Evolutionary conservation across 1,284 basidiomycete genomes (phyloP).

Genomic region (Stygiomarasmius scandens): DNA sequence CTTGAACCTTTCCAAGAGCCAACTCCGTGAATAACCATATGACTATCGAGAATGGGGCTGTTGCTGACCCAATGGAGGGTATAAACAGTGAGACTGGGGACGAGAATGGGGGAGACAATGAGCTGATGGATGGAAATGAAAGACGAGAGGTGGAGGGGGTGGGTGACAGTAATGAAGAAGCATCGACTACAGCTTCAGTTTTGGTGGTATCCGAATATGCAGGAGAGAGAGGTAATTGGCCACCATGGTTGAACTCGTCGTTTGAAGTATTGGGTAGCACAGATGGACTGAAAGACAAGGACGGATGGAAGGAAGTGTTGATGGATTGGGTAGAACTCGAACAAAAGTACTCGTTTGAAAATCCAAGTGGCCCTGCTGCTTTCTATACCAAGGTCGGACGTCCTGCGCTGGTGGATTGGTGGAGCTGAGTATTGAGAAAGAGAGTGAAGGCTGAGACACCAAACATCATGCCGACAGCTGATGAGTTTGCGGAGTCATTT

Average conservation of each 20-base stretch:
- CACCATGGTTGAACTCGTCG: neutral
- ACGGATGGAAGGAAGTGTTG: neutral
- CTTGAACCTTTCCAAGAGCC: too few species aligned
- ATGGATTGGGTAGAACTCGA: neutral
- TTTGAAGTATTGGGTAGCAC: neutral
- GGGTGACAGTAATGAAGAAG: too few species aligned
- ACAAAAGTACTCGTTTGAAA: neutral
- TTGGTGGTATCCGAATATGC: neutral
- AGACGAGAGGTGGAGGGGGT: too few species aligned
- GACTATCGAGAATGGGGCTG: too few species aligned
- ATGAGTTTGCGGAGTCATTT: neutral
- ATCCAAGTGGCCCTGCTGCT: neutral
- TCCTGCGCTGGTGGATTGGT: neutral
- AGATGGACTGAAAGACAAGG: neutral
- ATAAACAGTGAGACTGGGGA: too few species aligned
- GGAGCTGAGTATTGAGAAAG: neutral
- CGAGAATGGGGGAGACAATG: too few species aligned
- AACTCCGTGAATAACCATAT: too few species aligned
- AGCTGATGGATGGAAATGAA: too few species aligned
- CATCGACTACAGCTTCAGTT: too few species aligned
- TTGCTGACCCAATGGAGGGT: too few species aligned
- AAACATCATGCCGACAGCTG: neutral
- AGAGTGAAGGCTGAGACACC: neutral
- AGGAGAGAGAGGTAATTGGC: neutral
- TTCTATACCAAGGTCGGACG: neutral